Percentiles rank a stretch among this genome's conserved stretches.
These are phyloP conservation scores for Pseudozyma pruni DNA, from an alignment of 1,284 basidiomycete species.

Conservation along the genomic window DNA sequence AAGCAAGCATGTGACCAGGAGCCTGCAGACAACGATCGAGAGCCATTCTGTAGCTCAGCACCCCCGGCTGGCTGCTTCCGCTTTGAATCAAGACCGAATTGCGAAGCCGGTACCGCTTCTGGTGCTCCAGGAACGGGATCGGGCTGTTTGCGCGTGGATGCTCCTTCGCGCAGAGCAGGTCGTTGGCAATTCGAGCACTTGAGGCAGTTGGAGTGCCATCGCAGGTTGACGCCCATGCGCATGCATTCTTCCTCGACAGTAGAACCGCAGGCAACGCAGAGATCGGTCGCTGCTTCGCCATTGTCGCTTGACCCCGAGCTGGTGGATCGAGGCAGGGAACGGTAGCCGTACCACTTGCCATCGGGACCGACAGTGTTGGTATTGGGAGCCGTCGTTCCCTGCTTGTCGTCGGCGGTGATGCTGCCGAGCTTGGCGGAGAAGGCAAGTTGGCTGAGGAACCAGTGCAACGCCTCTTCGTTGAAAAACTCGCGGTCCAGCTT, in stretches of 20 bases:
- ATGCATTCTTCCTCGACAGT: constrained; percentile 98
- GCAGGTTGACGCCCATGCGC: constrained; percentile 87
- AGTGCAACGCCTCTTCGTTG: constrained; percentile 83
- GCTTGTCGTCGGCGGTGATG: constrained; percentile 48
- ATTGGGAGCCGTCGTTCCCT: constrained; percentile 46
- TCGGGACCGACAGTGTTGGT: constrained; percentile 43
- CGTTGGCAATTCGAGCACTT: constrained; percentile 79
- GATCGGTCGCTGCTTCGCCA: constrained; percentile 74
- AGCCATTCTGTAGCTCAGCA: constrained; percentile 9
- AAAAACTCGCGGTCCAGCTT: constrained; percentile 91
- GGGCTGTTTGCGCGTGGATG: constrained; percentile 28
- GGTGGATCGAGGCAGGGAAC: constrained; percentile 59
- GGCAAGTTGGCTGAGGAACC: constrained; percentile 91
- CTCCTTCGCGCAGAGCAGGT: constrained; percentile 37
- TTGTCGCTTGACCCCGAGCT: constrained; percentile 44
- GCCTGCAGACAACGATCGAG: constrained; percentile 9
- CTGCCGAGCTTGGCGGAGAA: constrained; percentile 74
- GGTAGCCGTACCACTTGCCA: constrained; percentile 62
- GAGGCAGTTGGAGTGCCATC: constrained; percentile 95
- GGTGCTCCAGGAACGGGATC: constrained; percentile 39
- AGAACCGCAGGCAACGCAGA: constrained; percentile 86
- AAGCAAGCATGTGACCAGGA: constrained; percentile 66
- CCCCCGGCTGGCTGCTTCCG: constrained; percentile 19
- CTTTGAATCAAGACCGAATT: constrained; percentile 58
- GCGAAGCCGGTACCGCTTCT: constrained; percentile 43